These are phyloP conservation scores for Cocos nucifera DNA, from an alignment of 176 grass and related monocot genomes.

Conservation along the genomic window DNA sequence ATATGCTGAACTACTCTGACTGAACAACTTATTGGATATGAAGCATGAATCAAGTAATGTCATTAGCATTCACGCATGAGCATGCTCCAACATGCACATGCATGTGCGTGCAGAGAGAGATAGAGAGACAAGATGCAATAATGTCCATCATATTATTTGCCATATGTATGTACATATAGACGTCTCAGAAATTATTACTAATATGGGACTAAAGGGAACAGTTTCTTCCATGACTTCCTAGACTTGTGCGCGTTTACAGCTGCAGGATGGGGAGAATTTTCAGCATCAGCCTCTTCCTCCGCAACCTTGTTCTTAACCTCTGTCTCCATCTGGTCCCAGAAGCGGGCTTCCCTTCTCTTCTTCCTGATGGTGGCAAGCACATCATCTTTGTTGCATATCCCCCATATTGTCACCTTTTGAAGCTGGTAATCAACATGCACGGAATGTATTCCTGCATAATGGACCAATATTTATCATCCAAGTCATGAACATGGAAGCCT, in stretches of 20 bases:
- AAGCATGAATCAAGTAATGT: too few species aligned
- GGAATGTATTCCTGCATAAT: conserved; percentile 66
- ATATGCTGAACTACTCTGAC: too few species aligned
- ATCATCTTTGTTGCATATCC: conserved; percentile 67
- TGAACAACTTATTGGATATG: too few species aligned
- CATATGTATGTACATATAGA: not conserved
- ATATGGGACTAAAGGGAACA: conserved; percentile 49
- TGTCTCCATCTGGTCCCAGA: conserved; percentile 32
- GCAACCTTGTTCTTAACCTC: not conserved
- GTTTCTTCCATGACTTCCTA: conserved; percentile 81
- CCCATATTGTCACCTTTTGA: conserved; percentile 94
- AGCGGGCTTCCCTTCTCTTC: conserved; percentile 60
- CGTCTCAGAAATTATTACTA: not conserved
- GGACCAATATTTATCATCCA: too few species aligned
- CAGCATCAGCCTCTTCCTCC: not conserved
- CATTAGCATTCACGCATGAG: too few species aligned
- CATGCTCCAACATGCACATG: too few species aligned
- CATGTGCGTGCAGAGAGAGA: too few species aligned
- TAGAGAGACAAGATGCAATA: too few species aligned
- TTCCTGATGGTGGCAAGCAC: conserved; percentile 64
- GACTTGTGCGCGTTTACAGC: conserved; percentile 38
- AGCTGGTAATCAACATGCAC: conserved; percentile 61
- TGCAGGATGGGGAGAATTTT: not conserved
- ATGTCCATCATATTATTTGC: not conserved
- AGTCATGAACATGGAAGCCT: too few species aligned